Evolutionary conservation across 1,284 basidiomycete genomes (phyloP).

Genomic region (Pseudozyma tsukubaensis): DNA sequence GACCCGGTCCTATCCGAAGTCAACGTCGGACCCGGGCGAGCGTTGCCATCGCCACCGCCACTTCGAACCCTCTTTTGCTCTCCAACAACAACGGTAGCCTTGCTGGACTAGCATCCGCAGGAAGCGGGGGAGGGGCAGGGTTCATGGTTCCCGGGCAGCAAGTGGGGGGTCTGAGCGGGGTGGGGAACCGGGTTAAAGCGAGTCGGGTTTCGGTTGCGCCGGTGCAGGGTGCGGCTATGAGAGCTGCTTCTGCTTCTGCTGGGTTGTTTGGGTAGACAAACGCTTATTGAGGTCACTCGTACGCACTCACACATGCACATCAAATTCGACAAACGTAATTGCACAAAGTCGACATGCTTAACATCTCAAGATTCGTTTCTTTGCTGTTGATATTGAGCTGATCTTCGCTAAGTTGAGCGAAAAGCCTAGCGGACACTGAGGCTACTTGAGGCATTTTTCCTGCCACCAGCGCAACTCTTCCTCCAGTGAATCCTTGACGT

Average conservation of each 20-base stretch:
- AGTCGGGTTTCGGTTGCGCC: slow-evolving; percentile 15
- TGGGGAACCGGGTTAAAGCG: slow-evolving; percentile 32
- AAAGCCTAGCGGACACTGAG: neutral
- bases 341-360: too few species aligned
- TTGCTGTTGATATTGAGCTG: too few species aligned
- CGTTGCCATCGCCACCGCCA: slow-evolving; percentile 9
- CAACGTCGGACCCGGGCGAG: slow-evolving; percentile 13
- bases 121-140: neutral
- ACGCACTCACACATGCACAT: too few species aligned
- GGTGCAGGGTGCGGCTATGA: neutral
- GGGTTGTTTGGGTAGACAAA: neutral
- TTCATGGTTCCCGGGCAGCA: slow-evolving; percentile 18
- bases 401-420: neutral
- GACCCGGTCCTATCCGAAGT: slow-evolving; percentile 35
- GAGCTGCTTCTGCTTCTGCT: neutral
- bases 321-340: too few species aligned
- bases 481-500: slow-evolving; percentile 36
- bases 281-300: too few species aligned
- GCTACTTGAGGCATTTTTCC: slow-evolving; percentile 10
- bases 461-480: slow-evolving; percentile 35
- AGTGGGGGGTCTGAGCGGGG: slow-evolving; percentile 10
- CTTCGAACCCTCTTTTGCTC: slow-evolving; percentile 1
- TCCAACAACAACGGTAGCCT: too few species aligned
- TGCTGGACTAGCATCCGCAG: neutral
- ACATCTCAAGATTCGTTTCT: too few species aligned